Base-by-base conservation (phyloP, 208 protist species). In the Leishmania mexicana region DNA sequence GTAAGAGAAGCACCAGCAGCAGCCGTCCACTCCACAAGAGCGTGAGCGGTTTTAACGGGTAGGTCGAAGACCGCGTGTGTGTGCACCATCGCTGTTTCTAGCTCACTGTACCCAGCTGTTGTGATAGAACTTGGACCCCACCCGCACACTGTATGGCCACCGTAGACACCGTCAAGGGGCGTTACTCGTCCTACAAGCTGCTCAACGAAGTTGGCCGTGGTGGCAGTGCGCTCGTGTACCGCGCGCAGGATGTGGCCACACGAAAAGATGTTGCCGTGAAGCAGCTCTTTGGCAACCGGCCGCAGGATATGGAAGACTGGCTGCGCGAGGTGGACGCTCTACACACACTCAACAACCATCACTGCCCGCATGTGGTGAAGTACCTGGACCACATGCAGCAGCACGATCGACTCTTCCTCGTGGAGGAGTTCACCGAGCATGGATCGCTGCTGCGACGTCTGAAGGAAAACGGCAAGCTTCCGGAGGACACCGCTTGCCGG, bases 381-480 rank as follows among this genome's bases (percentile, higher is more conserved):
- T 97, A 97, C 80, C 88, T 96, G 75, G 94, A 97, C 77, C 91
- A 96, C 80, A 91, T 95, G 84, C 85, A 90, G 71, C 81, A 83
- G 62, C 90, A 89, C 60, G 90, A 90, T 38, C 84, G 74, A 4
- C 87, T 96, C 70, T 85, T 93, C 42, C 87, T 97, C 35, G 90
- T 96, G 38, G 88, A 92, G 77, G 92, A 97, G 86, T 95, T 90
- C 82, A 91, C 93, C 2, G 80, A 88, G 40, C 83, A 87, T 47
- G 92, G 94, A 24, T 95, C 94, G 35, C 81, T 97, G 65, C 83
- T 90, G 53, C 80, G 83, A 13, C 81, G 85, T 62, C 80, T 96
- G 31, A 62, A 79, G 73, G 45, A 79, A 21, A 11, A 31, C 11
- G 62, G 81, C 24, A 81, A 49, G 28, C 68, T 86, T 70, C 2